These are phyloP conservation scores for Chloromonas sp. DNA, from an alignment of 163 green algal species.

Conservation along the genomic window DNA sequence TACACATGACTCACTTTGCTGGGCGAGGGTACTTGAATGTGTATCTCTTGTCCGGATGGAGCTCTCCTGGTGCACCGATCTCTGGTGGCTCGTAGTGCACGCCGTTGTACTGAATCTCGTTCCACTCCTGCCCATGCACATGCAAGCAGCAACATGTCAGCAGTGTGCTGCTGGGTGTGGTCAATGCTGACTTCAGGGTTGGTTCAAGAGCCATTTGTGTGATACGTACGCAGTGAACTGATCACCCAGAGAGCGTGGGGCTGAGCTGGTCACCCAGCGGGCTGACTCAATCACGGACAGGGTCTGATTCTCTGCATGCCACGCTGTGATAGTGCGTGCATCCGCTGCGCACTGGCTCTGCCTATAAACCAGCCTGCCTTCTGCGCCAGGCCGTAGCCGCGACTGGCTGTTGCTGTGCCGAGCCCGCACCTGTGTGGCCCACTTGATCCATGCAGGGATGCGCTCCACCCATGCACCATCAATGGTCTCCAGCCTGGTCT, in stretches of 20 bases:
- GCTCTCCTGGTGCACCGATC: conserved; percentile 31
- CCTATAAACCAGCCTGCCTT: background rate
- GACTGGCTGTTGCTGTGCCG: background rate
- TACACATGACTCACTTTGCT: conserved; percentile 27
- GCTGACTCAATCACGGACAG: background rate
- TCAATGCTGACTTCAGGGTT: no score
- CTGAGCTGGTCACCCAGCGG: background rate
- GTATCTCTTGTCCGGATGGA: conserved; percentile 67
- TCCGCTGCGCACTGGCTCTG: background rate
- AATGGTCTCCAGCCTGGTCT: conserved; percentile 74
- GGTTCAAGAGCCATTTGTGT: no score
- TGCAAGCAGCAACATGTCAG: background rate
- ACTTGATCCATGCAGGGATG: conserved; percentile 99
- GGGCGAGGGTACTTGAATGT: conserved; percentile 90
- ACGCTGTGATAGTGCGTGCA: background rate
- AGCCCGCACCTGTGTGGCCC: conserved; percentile 77
- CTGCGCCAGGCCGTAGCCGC: background rate
- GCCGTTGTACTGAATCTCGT: conserved; percentile 96
- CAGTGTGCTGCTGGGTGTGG: no score
- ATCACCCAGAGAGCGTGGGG: background rate
- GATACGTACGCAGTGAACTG: background rate
- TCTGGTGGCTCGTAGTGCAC: conserved; percentile 80
- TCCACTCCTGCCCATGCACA: conserved; percentile 58
- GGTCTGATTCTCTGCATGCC: background rate
- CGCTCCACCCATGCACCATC: conserved; percentile 85